Evolutionary conservation across 371 early-diverging fungal genomes (phyloP).

Genomic region (Rhizopus sp.): DNA sequence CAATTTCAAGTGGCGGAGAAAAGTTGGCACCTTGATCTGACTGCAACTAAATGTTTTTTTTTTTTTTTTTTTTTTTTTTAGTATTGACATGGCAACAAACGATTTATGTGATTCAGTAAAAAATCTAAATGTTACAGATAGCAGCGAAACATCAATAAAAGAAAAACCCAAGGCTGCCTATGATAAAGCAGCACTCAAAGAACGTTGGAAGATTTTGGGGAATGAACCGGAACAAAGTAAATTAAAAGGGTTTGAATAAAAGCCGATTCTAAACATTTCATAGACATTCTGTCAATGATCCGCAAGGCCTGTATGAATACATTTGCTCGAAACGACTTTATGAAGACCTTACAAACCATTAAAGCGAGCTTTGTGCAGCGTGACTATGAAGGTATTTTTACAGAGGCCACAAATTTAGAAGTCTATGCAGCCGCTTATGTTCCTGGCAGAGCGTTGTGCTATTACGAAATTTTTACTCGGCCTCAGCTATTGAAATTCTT

Average conservation of each 20-base stretch:
- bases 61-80: no score
- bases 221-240: constrained; percentile 62
- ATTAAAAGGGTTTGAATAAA: background rate
- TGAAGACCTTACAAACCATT: constrained; percentile 66
- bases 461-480: constrained; percentile 71
- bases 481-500: constrained; percentile 57
- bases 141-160: background rate
- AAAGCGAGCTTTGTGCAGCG: constrained; percentile 80
- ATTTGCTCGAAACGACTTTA: constrained; percentile 64
- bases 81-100: constrained; percentile 2
- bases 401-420: constrained; percentile 66
- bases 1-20: no score
- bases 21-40: no score
- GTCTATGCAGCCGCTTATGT: constrained; percentile 88
- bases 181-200: constrained; percentile 37
- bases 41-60: no score
- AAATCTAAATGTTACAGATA: background rate
- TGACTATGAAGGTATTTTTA: constrained; percentile 85
- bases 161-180: constrained; percentile 16
- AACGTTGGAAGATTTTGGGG: constrained; percentile 42
- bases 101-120: constrained; percentile 12
- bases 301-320: constrained; percentile 65
- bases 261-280: background rate
- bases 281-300: constrained; percentile 69
- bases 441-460: constrained; percentile 86